These are phyloP conservation scores for Pythium pyrilobum DNA, from an alignment of 352 stramenopile species.

Conservation along the genomic window DNA sequence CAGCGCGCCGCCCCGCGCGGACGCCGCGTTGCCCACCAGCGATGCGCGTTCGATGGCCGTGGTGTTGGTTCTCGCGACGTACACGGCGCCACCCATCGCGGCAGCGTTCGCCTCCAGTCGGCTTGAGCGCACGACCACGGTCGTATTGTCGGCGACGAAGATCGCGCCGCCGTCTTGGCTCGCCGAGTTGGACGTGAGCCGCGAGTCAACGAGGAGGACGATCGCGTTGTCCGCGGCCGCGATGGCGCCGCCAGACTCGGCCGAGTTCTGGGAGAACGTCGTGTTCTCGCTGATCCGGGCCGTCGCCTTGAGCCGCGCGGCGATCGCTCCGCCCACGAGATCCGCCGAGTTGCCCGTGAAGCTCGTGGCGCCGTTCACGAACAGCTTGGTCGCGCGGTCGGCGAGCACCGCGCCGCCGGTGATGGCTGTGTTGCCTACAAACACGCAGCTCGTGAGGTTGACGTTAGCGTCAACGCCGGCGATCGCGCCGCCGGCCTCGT, in stretches of 20 bases:
- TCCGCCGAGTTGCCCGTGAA: conserved; percentile 49
- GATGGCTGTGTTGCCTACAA: conserved; percentile 48
- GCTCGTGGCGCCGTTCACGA: conserved; percentile 11
- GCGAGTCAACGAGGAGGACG: neutral
- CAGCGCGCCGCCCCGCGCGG: conserved; percentile 37
- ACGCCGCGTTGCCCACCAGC: conserved; percentile 33
- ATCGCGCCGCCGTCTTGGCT: conserved; percentile 33
- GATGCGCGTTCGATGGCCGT: conserved; percentile 14
- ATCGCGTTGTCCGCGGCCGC: neutral
- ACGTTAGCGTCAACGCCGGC: conserved; percentile 32
- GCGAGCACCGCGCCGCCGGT: conserved; percentile 37
- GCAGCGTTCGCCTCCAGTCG: conserved; percentile 30
- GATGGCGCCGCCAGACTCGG: conserved; percentile 4
- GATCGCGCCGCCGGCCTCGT: conserved; percentile 49
- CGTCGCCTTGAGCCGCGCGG: conserved; percentile 14
- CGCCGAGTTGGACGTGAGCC: conserved; percentile 41
- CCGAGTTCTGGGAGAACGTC: neutral
- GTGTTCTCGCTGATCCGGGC: too few species aligned
- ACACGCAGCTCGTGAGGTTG: conserved; percentile 22
- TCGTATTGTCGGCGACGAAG: conserved; percentile 23
- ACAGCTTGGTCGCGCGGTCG: conserved; percentile 26
- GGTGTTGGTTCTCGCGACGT: conserved; percentile 18
- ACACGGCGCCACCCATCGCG: conserved; percentile 30
- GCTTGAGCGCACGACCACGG: conserved; percentile 10
- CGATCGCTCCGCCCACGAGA: conserved; percentile 38